Percentiles rank a stretch among this genome's conserved stretches.
These are phyloP conservation scores for Sphaerobolus stellatus DNA, from an alignment of 1,284 basidiomycete genomes.

Conservation along the genomic window DNA sequence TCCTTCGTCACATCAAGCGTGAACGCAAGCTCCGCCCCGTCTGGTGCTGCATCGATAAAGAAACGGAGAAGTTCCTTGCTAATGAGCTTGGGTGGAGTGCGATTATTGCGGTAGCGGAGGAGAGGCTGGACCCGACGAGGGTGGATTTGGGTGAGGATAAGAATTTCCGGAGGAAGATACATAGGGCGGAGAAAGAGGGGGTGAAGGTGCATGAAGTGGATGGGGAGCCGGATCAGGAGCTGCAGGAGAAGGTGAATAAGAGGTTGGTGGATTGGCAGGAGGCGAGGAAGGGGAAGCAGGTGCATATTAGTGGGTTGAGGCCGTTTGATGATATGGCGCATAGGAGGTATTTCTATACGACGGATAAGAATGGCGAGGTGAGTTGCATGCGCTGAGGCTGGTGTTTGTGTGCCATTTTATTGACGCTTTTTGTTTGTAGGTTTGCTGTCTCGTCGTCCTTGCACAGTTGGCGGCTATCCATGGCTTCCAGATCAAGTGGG, in stretches of 20 bases:
- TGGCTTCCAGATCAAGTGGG: conserved; percentile 61
- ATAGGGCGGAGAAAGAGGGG: conserved; percentile 47
- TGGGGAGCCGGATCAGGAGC: conserved; percentile 39
- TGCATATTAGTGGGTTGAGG: conserved; percentile 52
- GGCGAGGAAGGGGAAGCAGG: conserved; percentile 49
- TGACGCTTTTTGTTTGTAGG: conserved; percentile 19
- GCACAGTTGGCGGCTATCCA: conserved; percentile 50
- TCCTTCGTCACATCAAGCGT: conserved; percentile 32
- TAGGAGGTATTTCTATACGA: conserved; percentile 52
- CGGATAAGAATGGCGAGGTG: conserved; percentile 42
- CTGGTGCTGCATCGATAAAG: conserved; percentile 49
- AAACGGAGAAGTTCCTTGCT: conserved; percentile 47
- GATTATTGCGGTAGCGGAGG: conserved; percentile 51
- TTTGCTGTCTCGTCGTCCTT: conserved; percentile 49
- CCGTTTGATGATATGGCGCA: conserved; percentile 55
- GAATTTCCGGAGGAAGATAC: conserved; percentile 46
- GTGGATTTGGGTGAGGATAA: conserved; percentile 41
- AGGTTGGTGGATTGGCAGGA: conserved; percentile 48
- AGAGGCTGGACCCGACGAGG: conserved; percentile 47
- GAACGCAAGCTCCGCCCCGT: conserved; percentile 46
- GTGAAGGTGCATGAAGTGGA: conserved; percentile 42
- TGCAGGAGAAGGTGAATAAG: conserved; percentile 39
- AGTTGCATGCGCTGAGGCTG: conserved; percentile 9
- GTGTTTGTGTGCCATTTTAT: conserved; percentile 1
- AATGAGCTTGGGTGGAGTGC: conserved; percentile 49